Evolutionary conservation across 768 basidiomycete genomes (phyloP), one percentile per base, ranked within the genome.

Genomic region (Amanita pallidorosea): DNA sequence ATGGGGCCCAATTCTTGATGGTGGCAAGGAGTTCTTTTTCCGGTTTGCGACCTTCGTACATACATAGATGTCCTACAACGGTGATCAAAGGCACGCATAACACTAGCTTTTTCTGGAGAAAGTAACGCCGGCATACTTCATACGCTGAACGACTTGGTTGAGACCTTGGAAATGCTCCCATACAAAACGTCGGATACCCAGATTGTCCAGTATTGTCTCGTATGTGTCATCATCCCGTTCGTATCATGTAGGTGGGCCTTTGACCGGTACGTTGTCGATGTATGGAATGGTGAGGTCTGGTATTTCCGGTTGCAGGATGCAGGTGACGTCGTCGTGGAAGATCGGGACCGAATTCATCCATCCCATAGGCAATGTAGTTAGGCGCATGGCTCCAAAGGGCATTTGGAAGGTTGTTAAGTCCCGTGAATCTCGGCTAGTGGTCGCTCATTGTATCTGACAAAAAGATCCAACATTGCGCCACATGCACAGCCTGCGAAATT

Each of bases 131-230:
- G 25, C 6, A 5, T 58, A 54, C 23, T 58, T 62, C 3, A 73
- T 58, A 1, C 61, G 48, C 25, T 66, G 63, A 0, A 72, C 53
- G 11, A 72, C 54, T 3, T 65, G 53, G 47, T 73, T 66, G 20
- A 70, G 47, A 40, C 64, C 59, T 4, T 60, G 20, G 1, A 66
- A 54, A 53, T 73, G 70, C 54, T 71, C 67, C 66, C 66, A 70
- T 1, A 31, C 11, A 13, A 29, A 37, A 1, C 36, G 13, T 15
- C 13, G 9, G 17, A 37, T 37, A 2, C 36, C 36, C 6, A 2
- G 5, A 5, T 37, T 37, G 2, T 15, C 36, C 36, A 5, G 11
- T 2, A 37, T 37, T 13, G 36, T 37, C 2, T 37, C 15, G 36
- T 15, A 37, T 2, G 15, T 37, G 6, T 11, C 13, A 17, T 37